phyloP scores from a whole-genome alignment of 2,329 filamentous ascomycete genomes.

The Dactylellina drechsleri region DNA sequence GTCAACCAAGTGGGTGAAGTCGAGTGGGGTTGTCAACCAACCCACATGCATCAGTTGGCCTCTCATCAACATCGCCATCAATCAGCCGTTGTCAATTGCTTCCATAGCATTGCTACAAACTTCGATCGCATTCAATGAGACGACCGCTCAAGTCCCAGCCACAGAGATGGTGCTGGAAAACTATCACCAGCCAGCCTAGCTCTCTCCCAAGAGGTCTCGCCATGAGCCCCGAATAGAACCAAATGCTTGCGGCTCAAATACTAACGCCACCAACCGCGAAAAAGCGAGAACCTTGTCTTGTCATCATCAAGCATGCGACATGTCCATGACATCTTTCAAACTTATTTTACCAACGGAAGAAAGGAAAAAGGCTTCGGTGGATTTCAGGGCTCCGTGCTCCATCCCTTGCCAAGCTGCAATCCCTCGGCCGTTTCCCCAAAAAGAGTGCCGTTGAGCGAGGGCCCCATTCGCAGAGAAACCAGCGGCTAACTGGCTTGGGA shows the following conservation, averaged over 20 bases:
- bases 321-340: constrained; percentile 10
- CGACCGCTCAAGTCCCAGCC: too few species aligned
- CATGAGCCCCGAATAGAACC: not conserved
- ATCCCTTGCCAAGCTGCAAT: constrained; percentile 18
- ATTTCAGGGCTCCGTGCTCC: constrained; percentile 48
- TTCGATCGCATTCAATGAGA: too few species aligned
- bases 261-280: constrained; percentile 8
- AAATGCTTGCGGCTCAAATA: constrained; percentile 18
- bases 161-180: too few species aligned
- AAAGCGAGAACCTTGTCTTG: not conserved
- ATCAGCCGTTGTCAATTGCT: too few species aligned
- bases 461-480: not conserved
- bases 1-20: not conserved
- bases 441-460: too few species aligned
- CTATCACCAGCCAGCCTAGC: not conserved
- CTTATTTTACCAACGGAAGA: not conserved
- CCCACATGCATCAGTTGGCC: too few species aligned
- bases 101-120: too few species aligned
- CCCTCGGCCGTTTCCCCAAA: not conserved
- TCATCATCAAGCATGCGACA: constrained; percentile 15
- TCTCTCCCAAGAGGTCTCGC: not conserved
- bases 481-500: not conserved
- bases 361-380: constrained; percentile 6
- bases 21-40: constrained; percentile 4
- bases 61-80: too few species aligned